Evolutionary conservation across 2,329 filamentous ascomycete genomes (phyloP), one percentile per base, ranked within the genome.

Genomic region (Clonostachys chloroleuca): DNA sequence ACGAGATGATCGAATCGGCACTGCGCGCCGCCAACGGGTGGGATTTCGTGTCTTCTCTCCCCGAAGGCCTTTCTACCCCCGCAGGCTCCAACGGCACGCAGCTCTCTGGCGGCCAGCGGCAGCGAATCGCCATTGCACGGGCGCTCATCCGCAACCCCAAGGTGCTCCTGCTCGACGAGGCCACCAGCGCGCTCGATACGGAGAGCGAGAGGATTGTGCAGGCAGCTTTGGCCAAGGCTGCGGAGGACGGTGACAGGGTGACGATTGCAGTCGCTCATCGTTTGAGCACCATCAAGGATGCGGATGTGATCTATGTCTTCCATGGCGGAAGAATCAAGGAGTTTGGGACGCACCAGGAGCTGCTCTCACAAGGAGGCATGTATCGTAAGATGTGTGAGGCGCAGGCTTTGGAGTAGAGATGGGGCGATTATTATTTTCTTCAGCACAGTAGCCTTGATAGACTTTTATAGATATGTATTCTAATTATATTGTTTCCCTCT

Each of bases 181-280:
- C 92, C 13, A 96, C 92, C 1, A 94, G 88, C 9, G 92, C 92
- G 0, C 78, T 96, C 12, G 92, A 96, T 61, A 91, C 92, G n/a
- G 92, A 96, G 66, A 94, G 87, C 1, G 92, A 97, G 66, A 95
- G 90, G 1, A 79, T 95, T 3, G 92, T 97, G 50, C 96, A 97
- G 64, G 82, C 86, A 54, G 92, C 92, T 3, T 75, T 97, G 4
- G 80, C 81, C 6, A 83, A 80, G 54, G 82, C 81, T 36, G 77
- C 96, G 18, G 82, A 95, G 36, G 76, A 80, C 53, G 89, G 89
- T 30, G 86, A 87, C 59, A 94, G 92, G 65, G 96, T 92, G 0
- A 96, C 92, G 4, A 95, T 97, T 62, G 92, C 88, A 40, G 96
- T 97, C 56, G 92, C 92, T 1, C 92, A 97, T 67, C 82, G 92